Base-by-base conservation (phyloP, 75 land plant species). In the Cupressus sempervirens region DNA sequence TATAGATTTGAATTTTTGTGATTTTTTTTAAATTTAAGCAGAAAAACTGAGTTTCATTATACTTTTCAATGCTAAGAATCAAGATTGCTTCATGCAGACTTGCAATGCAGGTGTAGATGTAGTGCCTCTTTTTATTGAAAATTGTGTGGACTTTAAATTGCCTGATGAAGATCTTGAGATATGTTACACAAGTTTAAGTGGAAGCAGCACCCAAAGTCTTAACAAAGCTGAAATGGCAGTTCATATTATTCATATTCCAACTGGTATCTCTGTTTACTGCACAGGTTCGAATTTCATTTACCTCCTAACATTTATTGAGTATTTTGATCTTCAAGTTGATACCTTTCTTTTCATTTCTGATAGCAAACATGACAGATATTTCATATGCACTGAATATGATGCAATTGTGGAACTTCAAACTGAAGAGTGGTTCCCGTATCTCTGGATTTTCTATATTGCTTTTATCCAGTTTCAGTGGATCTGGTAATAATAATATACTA, bases 191-290 rank as follows among this genome's bases (percentile, higher is more conserved):
- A 86, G 99, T 89, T 95, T 97, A 16, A 96, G 97, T 50, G 99
- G 97, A 23, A 95, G 92, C 88, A 97, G 99, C 15, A 97, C 96
- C 26, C 97, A 94, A 87, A 97, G 95, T 91, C 96, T 95, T 72
- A 95, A 97, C 86, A 97, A 97, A 86, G 95, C 94, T 80, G 99
- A 97, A 88, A 94, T 94, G 30, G 99, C 99, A 72, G 99, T 95
- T 46, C 93, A 97, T 12, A 95, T 97, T 65, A 91, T 93, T 76
- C 99, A 97, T 88, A 90, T 97, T 84, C 99, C 99, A n/a, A 97
- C 98, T 53, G 99, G 99, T 54, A 93, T 95, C 74, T 84, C 93
- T 58, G 90, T 95, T 80, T 92, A 94, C 7, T 95, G 96, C 85
- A 84, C 99, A 92, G 98, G 98, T 96, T 58, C 32, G 12, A 12